Evolutionary conservation across 164 flowering plant genomes (phyloP).

Genomic region (Cinnamomum chago): DNA sequence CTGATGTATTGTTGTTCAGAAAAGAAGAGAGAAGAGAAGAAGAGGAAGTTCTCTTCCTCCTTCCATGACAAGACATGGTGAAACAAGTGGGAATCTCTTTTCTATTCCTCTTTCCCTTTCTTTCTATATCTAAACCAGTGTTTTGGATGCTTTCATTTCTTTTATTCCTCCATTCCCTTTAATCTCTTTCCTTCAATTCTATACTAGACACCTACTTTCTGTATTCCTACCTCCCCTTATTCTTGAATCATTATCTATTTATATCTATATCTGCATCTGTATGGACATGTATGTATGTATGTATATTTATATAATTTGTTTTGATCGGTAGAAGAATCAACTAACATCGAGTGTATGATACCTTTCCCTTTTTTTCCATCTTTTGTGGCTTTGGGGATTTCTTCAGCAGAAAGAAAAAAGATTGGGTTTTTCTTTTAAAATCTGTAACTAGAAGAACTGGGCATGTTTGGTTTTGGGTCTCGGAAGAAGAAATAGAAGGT

Average conservation of each 20-base stretch:
- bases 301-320: not conserved
- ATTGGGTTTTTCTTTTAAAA: not conserved
- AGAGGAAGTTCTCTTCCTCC: not conserved
- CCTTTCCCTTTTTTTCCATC: not conserved
- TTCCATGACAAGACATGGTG: not conserved
- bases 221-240: not conserved
- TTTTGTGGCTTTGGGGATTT: too few species aligned
- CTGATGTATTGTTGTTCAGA: too few species aligned
- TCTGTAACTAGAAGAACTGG: not conserved
- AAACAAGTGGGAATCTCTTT: not conserved
- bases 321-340: not conserved
- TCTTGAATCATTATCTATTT: not conserved
- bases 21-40: not conserved
- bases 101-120: not conserved
- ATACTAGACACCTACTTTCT: too few species aligned
- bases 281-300: too few species aligned
- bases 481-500: not conserved
- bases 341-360: not conserved
- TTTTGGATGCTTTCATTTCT: not conserved
- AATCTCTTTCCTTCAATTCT: not conserved
- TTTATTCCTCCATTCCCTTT: not conserved
- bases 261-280: too few species aligned
- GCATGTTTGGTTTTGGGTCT: slow-evolving; percentile 1
- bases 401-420: not conserved
- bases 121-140: not conserved